Base-by-base conservation (phyloP, 352 stramenopile genomes). In the Pythium scleroteichum region DNA sequence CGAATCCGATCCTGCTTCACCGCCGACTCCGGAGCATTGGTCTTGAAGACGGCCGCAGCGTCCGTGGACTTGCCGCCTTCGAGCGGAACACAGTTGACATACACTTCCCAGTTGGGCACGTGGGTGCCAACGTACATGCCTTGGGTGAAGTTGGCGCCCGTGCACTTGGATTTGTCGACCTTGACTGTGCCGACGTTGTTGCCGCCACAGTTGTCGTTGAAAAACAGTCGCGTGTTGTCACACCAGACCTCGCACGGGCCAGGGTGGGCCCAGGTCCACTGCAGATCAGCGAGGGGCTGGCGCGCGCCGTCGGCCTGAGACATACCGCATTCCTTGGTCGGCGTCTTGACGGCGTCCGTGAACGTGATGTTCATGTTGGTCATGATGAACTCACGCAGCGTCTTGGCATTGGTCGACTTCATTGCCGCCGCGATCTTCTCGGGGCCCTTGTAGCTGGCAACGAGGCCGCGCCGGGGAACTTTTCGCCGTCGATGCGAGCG, bases 51-150 rank as follows among this genome's bases (percentile, higher is more conserved):
- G n/a, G n/a, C n/a, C n/a, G n/a, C n/a, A n/a, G n/a, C n/a, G n/a
- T n/a, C n/a, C n/a, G n/a, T n/a, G n/a, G n/a, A n/a, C n/a, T n/a
- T n/a, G n/a, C n/a, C n/a, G n/a, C n/a, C n/a, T n/a, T n/a, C 35
- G 35, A 42, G 14, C 35, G 35, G 35, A 12, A 17, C 35, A 17
- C 35, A 42, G 13, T 42, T 12, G 13, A 42, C 29, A 14, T 49
- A 49, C 2, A 59, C 52, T n/a, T 59, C 52, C 53, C 53, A 61
- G 24, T 52, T 52, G 24, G 39, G 26, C 1, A 61, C 41, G 39
- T 61, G 53, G 3, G 32, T 45, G 20, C 53, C 53, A 16, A 62
- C 19, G 55, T 62, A 55, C 55, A 62, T 62, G 55, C 27, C 55
- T 44, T 62, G 55, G 44, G 54, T 33, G 13, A 53, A 46, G 1